These are phyloP conservation scores for Flaveria linearis DNA, from an alignment of 129 eudicot species.

Conservation along the genomic window DNA sequence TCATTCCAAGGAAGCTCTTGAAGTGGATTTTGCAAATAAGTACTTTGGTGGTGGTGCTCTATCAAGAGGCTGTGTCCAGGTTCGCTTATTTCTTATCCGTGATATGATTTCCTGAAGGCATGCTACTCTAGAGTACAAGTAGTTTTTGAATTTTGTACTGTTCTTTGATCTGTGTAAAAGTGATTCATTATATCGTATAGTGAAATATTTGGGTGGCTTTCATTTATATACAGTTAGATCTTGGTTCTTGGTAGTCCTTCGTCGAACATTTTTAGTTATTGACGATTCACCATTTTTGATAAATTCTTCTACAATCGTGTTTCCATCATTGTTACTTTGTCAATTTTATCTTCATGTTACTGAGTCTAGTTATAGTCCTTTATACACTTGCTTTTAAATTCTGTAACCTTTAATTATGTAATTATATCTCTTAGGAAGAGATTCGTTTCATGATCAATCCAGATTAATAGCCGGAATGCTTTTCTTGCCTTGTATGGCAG, in stretches of 20 bases:
- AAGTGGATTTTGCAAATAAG: constrained; percentile 93
- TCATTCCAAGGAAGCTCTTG: constrained; percentile 60
- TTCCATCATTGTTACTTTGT: background rate
- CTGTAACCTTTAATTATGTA: background rate
- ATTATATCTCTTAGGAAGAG: constrained; percentile 62
- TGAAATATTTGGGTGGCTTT: constrained; percentile 8
- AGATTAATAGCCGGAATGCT: constrained; percentile 87
- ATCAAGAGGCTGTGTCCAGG: constrained; percentile 86
- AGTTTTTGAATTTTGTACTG: background rate
- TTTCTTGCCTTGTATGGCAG: constrained; percentile 87
- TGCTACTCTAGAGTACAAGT: constrained; percentile 2
- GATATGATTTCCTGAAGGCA: background rate
- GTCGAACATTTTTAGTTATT: background rate
- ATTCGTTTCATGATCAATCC: constrained; percentile 98
- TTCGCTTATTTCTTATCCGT: constrained; percentile 22
- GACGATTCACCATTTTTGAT: background rate
- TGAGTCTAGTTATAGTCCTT: constrained; percentile 12
- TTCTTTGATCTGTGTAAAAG: background rate
- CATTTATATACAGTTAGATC: background rate
- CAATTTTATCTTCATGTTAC: constrained; percentile 23
- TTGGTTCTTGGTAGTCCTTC: constrained; percentile 11
- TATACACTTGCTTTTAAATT: background rate
- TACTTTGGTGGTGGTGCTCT: constrained; percentile 95
- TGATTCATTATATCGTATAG: background rate
- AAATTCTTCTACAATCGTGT: constrained; percentile 2